Conservation (phyloP, 2,329 filamentous ascomycete species). For the Aspergillus novoparasiticus region DNA sequence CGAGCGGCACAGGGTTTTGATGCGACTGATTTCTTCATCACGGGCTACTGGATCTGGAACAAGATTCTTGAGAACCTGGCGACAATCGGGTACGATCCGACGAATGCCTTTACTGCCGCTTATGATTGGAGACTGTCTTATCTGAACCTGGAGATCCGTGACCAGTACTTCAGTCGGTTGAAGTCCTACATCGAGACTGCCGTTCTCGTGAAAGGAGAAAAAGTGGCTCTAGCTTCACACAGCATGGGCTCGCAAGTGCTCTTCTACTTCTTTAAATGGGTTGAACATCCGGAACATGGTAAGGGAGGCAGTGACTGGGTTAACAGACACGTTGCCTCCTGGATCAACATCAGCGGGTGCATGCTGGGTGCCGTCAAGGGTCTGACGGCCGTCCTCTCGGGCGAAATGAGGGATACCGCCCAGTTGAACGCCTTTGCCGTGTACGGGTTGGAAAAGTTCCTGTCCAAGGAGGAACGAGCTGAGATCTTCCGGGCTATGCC, state of each 20-base stretch:
- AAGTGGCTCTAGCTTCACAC: constrained; percentile 85
- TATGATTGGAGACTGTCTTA: constrained; percentile 96
- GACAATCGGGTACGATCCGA: constrained; percentile 91
- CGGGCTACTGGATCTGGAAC: constrained; percentile 97
- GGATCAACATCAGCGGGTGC: constrained; percentile 98
- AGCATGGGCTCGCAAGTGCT: constrained; percentile 97
- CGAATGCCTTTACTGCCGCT: constrained; percentile 67
- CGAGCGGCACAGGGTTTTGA: constrained; percentile 95
- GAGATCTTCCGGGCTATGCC: constrained; percentile 98
- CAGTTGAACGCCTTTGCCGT: constrained; percentile 96
- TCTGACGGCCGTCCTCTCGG: constrained; percentile 84
- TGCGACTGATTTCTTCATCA: constrained; percentile 84
- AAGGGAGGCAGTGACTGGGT: constrained; percentile 87
- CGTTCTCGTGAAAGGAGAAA: constrained; percentile 70
- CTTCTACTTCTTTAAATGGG: constrained; percentile 79
- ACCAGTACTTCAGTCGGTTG: constrained; percentile 90
- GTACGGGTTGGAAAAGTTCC: constrained; percentile 93
- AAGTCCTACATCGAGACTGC: constrained; percentile 90
- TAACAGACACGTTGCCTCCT: constrained; percentile 83
- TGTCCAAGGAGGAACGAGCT: constrained; percentile 84
- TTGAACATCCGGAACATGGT: constrained; percentile 75
- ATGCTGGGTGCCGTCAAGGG: constrained; percentile 96
- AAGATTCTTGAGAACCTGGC: constrained; percentile 98
- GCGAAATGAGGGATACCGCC: constrained; percentile 97
- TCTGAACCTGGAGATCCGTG: constrained; percentile 81